Evolutionary conservation across 176 grass and related monocot species (phyloP).

Genomic region (Phoenix roebelenii): DNA sequence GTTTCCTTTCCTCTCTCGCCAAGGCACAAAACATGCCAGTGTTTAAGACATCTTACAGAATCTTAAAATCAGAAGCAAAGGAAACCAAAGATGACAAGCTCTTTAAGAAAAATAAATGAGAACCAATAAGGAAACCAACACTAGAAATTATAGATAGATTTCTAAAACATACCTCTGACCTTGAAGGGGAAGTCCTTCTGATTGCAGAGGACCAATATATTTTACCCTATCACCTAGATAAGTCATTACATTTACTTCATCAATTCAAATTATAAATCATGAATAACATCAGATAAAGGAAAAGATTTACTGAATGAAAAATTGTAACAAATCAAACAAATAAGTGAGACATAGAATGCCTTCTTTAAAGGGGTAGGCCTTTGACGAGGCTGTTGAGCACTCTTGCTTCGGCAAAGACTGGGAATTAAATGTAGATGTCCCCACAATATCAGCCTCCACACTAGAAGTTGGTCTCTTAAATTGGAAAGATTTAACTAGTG

Average conservation of each 20-base stretch:
- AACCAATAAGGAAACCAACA: background rate
- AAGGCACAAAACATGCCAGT: too few relatives aligned
- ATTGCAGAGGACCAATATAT: conserved; percentile 42
- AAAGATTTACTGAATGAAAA: too few relatives aligned
- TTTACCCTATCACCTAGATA: conserved; percentile 88
- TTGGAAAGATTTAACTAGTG: conserved; percentile 10
- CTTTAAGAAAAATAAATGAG: background rate
- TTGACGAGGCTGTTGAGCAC: conserved; percentile 10
- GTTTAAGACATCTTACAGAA: too few relatives aligned
- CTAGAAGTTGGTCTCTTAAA: conserved; percentile 11
- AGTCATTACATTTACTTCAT: background rate
- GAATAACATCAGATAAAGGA: too few relatives aligned
- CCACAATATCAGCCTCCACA: conserved; percentile 14
- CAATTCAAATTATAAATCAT: background rate
- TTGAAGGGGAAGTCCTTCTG: conserved; percentile 25
- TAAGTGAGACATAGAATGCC: background rate
- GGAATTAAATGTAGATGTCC: conserved; percentile 11
- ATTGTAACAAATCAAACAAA: background rate
- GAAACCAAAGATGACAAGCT: too few relatives aligned
- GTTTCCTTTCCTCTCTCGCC: too few relatives aligned
- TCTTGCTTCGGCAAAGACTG: conserved; percentile 18
- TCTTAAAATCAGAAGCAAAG: too few relatives aligned
- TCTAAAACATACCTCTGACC: conserved; percentile 30
- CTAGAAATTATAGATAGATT: background rate
- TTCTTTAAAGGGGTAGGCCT: conserved; percentile 11